A percentile compares a stretch with the other conserved stretches of the same genome.
phyloP scores from a whole-genome alignment of 2,329 filamentous ascomycete genomes.

The Colletotrichum godetiae region DNA sequence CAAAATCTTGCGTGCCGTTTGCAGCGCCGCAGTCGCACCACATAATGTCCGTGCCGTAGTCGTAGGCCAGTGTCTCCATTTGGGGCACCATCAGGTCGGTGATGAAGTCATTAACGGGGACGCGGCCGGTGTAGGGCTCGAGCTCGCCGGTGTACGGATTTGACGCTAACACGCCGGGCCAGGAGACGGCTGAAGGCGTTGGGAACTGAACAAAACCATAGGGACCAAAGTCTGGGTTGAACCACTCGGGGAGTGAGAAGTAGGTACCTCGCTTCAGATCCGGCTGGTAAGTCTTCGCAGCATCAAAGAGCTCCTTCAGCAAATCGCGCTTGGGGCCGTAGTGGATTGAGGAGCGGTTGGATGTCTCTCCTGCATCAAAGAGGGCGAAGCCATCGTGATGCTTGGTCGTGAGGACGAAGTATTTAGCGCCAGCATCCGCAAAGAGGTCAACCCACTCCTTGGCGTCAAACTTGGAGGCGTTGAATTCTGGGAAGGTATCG shows the following conservation, averaged over 20 bases:
- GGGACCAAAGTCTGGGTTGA: slow-evolving; percentile 56
- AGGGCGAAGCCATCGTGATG: slow-evolving; percentile 61
- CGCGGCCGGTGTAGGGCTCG: slow-evolving; percentile 55
- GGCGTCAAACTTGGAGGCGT: slow-evolving; percentile 59
- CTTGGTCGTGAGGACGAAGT: slow-evolving; percentile 59
- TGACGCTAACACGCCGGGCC: slow-evolving; percentile 38
- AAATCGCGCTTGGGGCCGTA: slow-evolving; percentile 46
- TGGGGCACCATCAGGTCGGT: slow-evolving; percentile 57
- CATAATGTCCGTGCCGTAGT: slow-evolving; percentile 59
- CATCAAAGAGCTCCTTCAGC: slow-evolving; percentile 54
- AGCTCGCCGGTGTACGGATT: slow-evolving; percentile 56
- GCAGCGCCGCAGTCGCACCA: slow-evolving; percentile 61
- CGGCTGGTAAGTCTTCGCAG: slow-evolving; percentile 14
- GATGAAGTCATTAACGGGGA: slow-evolving; percentile 54
- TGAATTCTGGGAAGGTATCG: slow-evolving; percentile 66
- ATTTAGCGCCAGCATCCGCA: slow-evolving; percentile 61
- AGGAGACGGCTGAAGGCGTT: slow-evolving; percentile 47
- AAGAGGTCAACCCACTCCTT: slow-evolving; percentile 66
- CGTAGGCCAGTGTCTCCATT: slow-evolving; percentile 56
- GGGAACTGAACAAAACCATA: slow-evolving; percentile 55
- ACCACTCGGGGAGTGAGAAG: slow-evolving; percentile 62
- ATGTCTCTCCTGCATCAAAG: slow-evolving; percentile 52
- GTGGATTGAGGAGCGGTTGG: slow-evolving; percentile 53
- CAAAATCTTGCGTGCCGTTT: slow-evolving; percentile 55
- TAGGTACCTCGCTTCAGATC: slow-evolving; percentile 53